These are phyloP conservation scores for Coemansia reversa DNA, from an alignment of 192 early-diverging fungal species.

Conservation along the genomic window DNA sequence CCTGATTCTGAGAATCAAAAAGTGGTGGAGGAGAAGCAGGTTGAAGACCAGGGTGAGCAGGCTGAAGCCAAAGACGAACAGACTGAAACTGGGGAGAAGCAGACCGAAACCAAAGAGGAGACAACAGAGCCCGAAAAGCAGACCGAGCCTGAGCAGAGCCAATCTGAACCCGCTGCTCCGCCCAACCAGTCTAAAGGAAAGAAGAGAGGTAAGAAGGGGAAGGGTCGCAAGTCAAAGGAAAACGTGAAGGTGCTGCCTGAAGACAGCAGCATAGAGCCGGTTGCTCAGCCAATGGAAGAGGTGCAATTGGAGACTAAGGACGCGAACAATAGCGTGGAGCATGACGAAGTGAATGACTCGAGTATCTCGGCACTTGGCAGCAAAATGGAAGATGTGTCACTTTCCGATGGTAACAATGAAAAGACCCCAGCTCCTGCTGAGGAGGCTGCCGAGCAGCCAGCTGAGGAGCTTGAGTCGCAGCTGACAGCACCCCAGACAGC, in stretches of 20 bases:
- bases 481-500: constrained; percentile 34
- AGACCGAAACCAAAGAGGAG: constrained; percentile 4
- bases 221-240: constrained; percentile 36
- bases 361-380: constrained; percentile 42
- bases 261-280: constrained; percentile 1
- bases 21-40: neutral
- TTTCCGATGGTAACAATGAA: constrained; percentile 29
- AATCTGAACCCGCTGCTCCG: neutral
- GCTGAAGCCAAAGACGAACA: neutral
- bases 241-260: constrained; percentile 8
- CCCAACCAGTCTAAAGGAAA: constrained; percentile 29
- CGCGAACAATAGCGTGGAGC: neutral
- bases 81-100: neutral
- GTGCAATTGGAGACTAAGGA: constrained; percentile 2
- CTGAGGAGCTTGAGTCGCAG: constrained; percentile 21
- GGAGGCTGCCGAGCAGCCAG: constrained; percentile 9
- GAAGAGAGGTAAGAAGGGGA: constrained; percentile 45
- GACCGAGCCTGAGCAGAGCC: neutral
- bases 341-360: constrained; percentile 14
- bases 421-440: constrained; percentile 9
- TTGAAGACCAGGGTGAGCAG: constrained; percentile 2
- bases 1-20: neutral
- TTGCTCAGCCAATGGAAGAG: neutral
- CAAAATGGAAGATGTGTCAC: constrained; percentile 54
- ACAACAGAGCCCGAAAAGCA: constrained; percentile 24